Evolutionary conservation across 495 filamentous ascomycete genomes (phyloP).

Genomic region (Thozetella sp.): DNA sequence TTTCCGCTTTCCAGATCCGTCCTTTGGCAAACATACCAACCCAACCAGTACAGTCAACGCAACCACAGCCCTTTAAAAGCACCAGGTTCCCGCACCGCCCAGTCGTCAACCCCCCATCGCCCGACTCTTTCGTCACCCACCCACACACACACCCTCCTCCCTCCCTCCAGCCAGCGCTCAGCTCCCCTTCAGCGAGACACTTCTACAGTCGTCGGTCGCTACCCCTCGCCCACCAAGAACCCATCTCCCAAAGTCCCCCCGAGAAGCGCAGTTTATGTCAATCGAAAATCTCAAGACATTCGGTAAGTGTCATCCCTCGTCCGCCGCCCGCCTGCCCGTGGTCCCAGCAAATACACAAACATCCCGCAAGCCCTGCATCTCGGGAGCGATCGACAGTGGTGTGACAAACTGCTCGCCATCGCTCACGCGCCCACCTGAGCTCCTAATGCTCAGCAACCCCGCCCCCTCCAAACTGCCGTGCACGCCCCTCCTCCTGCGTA

Average conservation of each 20-base stretch:
- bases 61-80: constrained; percentile 1
- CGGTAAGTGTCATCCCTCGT: constrained; percentile 66
- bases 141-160: background rate
- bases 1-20: background rate
- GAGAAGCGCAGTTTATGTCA: constrained; percentile 90
- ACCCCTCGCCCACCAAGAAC: constrained; percentile 27
- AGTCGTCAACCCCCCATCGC: background rate
- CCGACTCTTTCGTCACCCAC: background rate
- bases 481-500: background rate
- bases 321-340: constrained; percentile 13
- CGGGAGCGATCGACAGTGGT: background rate
- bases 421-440: no score
- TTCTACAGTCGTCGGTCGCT: constrained; percentile 46
- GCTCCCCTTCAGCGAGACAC: constrained; percentile 30
- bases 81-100: background rate
- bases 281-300: constrained; percentile 99
- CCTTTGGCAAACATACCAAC: background rate
- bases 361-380: background rate
- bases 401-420: no score
- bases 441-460: no score
- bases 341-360: no score
- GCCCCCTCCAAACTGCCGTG: no score
- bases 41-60: background rate
- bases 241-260: constrained; percentile 47
- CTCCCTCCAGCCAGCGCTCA: constrained; percentile 5